Evolutionary conservation across 148 eudicot species (phyloP), one percentile per base, ranked within the genome.

Genomic region (Cornus suecica): DNA sequence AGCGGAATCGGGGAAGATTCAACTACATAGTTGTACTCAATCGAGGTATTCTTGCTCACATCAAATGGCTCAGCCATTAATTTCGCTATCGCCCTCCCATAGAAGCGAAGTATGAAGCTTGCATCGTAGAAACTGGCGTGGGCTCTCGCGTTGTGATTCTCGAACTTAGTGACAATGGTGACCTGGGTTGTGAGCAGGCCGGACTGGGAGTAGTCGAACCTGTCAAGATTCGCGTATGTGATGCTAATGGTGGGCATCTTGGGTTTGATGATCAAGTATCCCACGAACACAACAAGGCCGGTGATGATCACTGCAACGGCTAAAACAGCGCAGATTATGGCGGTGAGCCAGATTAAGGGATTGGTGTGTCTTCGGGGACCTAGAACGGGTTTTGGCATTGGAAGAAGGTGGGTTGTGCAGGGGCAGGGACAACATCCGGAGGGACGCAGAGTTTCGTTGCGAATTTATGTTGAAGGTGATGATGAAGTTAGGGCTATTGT

Each of bases 321-420:
- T 16, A 87, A 0, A 7, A 88, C 32, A 31, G 88, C 82, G 80
- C 94, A 90, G 30, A 90, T 78, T 29, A 88, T 72, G 64, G 94
- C 94, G 0, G 70, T 77, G 22, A 75, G 79, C 94, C 94, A 90
- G 64, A 84, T 90, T 5, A 90, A 72, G 0, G 88, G 87, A 80
- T 84, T 84, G 25, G 94, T 90, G 27, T 71, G 75, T 8, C 56
- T 70, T 45, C 79, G 75, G 10, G 73, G 37, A 16, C 51, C 75
- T 66, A 56, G 62, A 31, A 61, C 70, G 78, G 73, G 14, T 13
- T 45, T 73, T 72, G 74, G 66, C 82, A 72, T 76, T 77, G 82
- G 74, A 48, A 68, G 28, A 11, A 0, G 54, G 2, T 11, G 54
- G 54, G 13, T 48, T 13, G 20, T 48, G 54, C 54, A 48, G 20